Base-by-base conservation (phyloP, 345 rosid genomes). In the Lepidium didymum region DNA sequence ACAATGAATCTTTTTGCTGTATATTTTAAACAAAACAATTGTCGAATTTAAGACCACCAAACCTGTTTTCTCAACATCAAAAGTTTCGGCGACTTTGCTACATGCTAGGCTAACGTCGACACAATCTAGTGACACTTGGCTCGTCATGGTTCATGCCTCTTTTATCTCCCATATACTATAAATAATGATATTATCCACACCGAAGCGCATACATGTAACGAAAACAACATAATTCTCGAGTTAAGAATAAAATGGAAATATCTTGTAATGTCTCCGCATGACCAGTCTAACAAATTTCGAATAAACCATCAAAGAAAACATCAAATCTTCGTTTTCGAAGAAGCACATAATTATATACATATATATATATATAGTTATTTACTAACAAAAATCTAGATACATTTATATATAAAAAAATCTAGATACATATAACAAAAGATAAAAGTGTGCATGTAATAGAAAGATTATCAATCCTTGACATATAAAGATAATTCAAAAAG, bases 111-210 rank as follows among this genome's bases (percentile, higher is more conserved):
- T 4, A 37, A 19, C 33, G 65, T 47, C 60, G 40, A 56, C 25
- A 41, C 1, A 37, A 0, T 18, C 10, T 21, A 52, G 27, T 40
- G 72, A 65, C 77, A 73, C 67, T 58, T 73, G 67, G 55, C 77
- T 73, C 10, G 14, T 16, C 33, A 11, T 57, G 55, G 43, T 57
- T 64, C 37, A 64, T 49, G 67, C 37, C 36, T 63, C 57, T 43
- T 56, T 14, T 33, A 43, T 57, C 19, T 45, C 10, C 41, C 15
- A 10, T 23, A 46, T 8, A 13, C 4, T 56, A 27, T n/a, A 51
- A 43, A 52, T 14, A 31, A 16, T 23, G 47, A 57, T 56, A 56
- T 43, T 6, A 23, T 67, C 45, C 13, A 23, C 16, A 14, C 29
- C 45, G 44, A 8, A 25, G 3, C 13, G 19, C 13, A 8, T 38